Percentiles rank a stretch among this genome's conserved stretches.
Conservation (phyloP, 306 rosid species). For the Dalbergia cochinchinensis region DNA sequence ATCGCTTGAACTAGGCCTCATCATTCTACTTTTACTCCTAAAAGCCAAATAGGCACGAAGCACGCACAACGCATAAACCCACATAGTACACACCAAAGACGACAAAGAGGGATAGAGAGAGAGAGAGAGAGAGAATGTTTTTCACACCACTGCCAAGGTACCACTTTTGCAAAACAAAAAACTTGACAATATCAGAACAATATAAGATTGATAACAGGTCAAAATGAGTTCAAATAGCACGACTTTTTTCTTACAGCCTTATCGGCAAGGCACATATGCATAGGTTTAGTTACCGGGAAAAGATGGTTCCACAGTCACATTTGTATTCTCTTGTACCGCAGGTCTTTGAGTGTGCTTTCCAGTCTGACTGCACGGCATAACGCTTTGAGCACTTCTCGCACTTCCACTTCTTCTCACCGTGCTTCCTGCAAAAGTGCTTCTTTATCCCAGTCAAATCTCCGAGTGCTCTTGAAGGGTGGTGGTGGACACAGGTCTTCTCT, state of each 20-base stretch:
- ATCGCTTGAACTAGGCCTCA: conserved; percentile 32
- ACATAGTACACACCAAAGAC: not conserved
- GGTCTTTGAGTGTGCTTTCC: conserved; percentile 81
- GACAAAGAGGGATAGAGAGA: conserved; percentile 32
- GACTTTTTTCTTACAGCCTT: too few species aligned
- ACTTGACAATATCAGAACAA: not conserved
- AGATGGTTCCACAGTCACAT: conserved; percentile 78
- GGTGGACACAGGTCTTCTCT: conserved; percentile 68
- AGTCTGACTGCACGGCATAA: conserved; percentile 78
- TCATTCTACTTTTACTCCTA: conserved; percentile 32
- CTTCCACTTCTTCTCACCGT: conserved; percentile 85
- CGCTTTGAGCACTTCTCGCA: conserved; percentile 74
- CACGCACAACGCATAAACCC: conserved; percentile 3
- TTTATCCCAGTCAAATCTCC: conserved; percentile 79
- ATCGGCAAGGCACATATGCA: not conserved
- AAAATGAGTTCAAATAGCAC: not conserved
- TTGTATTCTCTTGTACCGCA: conserved; percentile 80
- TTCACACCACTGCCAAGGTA: conserved; percentile 24
- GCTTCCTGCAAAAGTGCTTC: conserved; percentile 79
- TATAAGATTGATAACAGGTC: not conserved
- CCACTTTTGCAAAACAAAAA: conserved; percentile 3
- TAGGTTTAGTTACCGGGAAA: conserved; percentile 59
- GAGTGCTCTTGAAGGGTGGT: conserved; percentile 72
- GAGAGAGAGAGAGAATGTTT: not conserved
- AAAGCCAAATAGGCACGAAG: conserved; percentile 38